Base-by-base conservation (phyloP, 1,139 yeast species). In the Pichia sp. region DNA sequence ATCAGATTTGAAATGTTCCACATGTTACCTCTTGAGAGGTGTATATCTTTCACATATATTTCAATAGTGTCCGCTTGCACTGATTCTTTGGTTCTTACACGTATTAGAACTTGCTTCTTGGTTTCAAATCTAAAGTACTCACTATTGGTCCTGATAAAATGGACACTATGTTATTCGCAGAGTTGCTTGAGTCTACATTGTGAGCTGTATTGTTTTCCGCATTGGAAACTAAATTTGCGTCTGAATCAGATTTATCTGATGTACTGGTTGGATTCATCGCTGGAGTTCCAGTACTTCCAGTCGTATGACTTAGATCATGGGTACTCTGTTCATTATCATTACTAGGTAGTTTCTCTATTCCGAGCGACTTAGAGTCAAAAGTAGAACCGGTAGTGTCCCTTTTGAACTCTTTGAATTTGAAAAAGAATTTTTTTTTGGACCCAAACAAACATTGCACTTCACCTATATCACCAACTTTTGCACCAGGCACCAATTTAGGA, bases 11-110 rank as follows among this genome's bases (percentile, higher is more conserved):
- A 82, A 8, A 92, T 72, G 41, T 81, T 76, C 97, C 98, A 95
- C 95, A 92, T 92, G 62, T 90, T 95, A 56, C 96, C 97, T 61
- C 99, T 74, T 1, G 96, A 83, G 19, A 95, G 72, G 62, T 87
- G 83, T 26, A 89, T 76, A 66, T 93, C 98, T 63, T 86, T 88
- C 54, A 90, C 81, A 65, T 82, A 84, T 5, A 95, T 73, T 65
- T 93, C 99, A 5, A 92, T 80, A 2, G 89, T 77, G 63, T 93
- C 97, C 0, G 93, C 88, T 57, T 82, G 87, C 8, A 81, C 87
- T 0, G 74, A 70, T 7, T 73, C 70, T 41, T 80, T 75, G 23
- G 73, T 67, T 55, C 76, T 79, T 43, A 85, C 68, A 57, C 79
- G 79, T 1, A 90, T 85, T 57, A 76, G 67, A 1, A 83, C 85